These are phyloP conservation scores for Paulinella micropora DNA, from an alignment of 78 protist species.

Conservation along the genomic window DNA sequence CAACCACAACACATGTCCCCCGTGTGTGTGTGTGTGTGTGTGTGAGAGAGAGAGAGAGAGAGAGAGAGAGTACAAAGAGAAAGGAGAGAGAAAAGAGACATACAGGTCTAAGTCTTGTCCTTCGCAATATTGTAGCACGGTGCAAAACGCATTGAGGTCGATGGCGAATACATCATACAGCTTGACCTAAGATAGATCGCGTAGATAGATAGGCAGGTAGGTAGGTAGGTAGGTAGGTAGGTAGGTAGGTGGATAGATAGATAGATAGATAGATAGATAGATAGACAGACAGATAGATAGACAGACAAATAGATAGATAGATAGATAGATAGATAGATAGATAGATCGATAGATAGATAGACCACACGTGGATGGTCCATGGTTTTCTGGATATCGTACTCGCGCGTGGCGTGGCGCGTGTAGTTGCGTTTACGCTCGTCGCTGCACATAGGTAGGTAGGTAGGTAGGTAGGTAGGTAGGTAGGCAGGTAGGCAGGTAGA, in stretches of 20 bases:
- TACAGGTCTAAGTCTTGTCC: background rate
- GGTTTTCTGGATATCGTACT: slow-evolving; percentile 49
- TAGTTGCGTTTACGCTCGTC: slow-evolving; percentile 33
- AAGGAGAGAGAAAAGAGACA: background rate
- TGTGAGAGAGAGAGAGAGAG: background rate
- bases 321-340: background rate
- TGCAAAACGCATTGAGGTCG: slow-evolving; percentile 10
- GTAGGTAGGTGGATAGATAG: background rate
- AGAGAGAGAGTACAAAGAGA: background rate
- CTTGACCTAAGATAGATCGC: slow-evolving; percentile 18
- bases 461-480: too few species aligned
- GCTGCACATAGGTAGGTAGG: too few species aligned
- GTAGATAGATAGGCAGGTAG: background rate
- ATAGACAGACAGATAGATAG: background rate
- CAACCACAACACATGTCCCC: too few species aligned
- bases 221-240: background rate
- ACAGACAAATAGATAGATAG: background rate
- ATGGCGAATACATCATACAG: slow-evolving; percentile 8
- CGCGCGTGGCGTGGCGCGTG: slow-evolving; percentile 60
- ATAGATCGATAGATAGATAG: slow-evolving; percentile 16
- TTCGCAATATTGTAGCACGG: slow-evolving; percentile 49
- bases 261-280: background rate
- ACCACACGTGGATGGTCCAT: slow-evolving; percentile 56
- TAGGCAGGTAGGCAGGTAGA: too few species aligned
- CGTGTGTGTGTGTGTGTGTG: too few species aligned